Conservation (phyloP, 2,329 filamentous ascomycete species). For the Fusarium phyllophilum region DNA sequence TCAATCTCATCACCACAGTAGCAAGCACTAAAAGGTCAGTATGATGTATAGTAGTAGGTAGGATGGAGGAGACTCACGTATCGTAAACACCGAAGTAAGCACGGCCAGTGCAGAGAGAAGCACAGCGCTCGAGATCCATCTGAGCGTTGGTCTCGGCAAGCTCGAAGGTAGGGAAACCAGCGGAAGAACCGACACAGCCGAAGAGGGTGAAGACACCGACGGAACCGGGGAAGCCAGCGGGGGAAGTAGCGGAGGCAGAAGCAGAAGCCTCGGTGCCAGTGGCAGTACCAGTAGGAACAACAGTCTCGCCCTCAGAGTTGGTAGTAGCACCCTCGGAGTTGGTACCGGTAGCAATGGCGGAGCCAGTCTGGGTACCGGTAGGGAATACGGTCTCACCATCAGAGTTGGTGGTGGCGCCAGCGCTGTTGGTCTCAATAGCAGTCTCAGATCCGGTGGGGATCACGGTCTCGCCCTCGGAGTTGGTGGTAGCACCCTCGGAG, state of each 20-base stretch:
- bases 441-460: neutral
- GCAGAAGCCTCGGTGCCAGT: conserved; percentile 39
- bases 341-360: neutral
- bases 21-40: conserved; percentile 31
- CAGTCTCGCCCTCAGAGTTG: neutral
- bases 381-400: conserved; percentile 36
- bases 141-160: conserved; percentile 14
- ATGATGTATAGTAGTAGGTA: rapidly evolving
- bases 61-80: conserved; percentile 27
- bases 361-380: neutral
- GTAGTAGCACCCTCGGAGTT: neutral
- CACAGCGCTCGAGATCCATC: conserved; percentile 42
- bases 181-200: conserved; percentile 41
- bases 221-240: conserved; percentile 19
- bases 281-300: conserved; percentile 1
- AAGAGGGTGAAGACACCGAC: conserved; percentile 37
- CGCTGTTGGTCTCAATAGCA: conserved; percentile 19
- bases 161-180: conserved; percentile 38
- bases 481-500: neutral
- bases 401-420: conserved; percentile 2
- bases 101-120: conserved; percentile 34
- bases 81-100: conserved; percentile 42
- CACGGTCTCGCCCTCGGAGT: conserved; percentile 4
- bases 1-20: conserved; percentile 33
- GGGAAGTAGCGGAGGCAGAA: conserved; percentile 35